phyloP scores from a whole-genome alignment of 73 alveolate species.

The Symbiodinium natans region DNA sequence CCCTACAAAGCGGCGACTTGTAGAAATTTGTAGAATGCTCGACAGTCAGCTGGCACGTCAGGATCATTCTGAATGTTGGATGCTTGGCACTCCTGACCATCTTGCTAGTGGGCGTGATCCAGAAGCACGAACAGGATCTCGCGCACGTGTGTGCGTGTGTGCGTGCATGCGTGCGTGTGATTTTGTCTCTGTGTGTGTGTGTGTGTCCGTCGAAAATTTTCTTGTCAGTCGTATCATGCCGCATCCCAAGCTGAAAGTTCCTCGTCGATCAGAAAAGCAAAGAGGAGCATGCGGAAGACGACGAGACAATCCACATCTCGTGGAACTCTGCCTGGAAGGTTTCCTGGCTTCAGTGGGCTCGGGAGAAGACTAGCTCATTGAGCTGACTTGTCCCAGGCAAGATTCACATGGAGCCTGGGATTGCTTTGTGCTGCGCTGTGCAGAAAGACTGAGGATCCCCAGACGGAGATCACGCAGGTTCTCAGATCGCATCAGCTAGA shows the following conservation, averaged over 20 bases:
- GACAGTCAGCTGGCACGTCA: not conserved
- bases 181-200: too few relatives aligned
- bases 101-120: slow-evolving; percentile 72
- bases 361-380: too few relatives aligned
- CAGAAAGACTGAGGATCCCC: not conserved
- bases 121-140: slow-evolving; percentile 75
- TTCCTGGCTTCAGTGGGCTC: not conserved
- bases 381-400: too few relatives aligned
- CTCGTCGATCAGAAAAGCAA: too few relatives aligned
- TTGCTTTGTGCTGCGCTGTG: too few relatives aligned
- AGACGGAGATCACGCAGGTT: not conserved
- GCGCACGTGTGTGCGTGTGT: too few relatives aligned
- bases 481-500: not conserved
- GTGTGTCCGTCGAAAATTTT: too few relatives aligned
- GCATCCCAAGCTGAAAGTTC: too few relatives aligned
- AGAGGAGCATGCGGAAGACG: not conserved
- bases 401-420: too few relatives aligned
- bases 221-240: not conserved
- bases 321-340: not conserved
- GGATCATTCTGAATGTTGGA: slow-evolving; percentile 73
- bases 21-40: too few relatives aligned
- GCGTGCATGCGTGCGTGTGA: too few relatives aligned
- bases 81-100: slow-evolving; percentile 65
- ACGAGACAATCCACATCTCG: not conserved
- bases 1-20: too few relatives aligned